Base-by-base conservation (phyloP, 495 filamentous ascomycete genomes). In the Diplogelasinospora grovesii region DNA sequence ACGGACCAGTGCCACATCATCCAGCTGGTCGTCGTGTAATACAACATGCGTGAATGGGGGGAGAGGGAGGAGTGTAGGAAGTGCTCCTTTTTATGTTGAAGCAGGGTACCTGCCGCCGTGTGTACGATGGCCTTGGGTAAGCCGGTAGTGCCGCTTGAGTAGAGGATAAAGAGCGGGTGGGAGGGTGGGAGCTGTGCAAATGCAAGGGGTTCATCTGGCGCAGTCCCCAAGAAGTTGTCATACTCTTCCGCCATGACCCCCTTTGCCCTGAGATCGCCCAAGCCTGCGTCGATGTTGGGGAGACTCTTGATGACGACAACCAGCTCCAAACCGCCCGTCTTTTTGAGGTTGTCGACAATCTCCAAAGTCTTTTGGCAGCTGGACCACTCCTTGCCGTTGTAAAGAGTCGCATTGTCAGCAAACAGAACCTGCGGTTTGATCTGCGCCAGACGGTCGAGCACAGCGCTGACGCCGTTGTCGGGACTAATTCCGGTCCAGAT, bases 1-100 rank as follows among this genome's bases (percentile, higher is more conserved):
- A 94, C 78, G 29, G 88, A 78, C 89, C 89, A 95, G 59, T 95
- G 89, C 84, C 87, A 92, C 89, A 95, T 95, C 88, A 94, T 92
- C 87, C 89, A 93, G 21, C 78, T 81, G 2, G 89, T 95, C 2
- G 89, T 94, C 56, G 86, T 95, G 63, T 92, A 94, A 65, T 63
- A 63, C 78, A 90, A 45, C 85, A 73, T 53, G 8, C 63, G 54
- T 10, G 65, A 66, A 18, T 49, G 42, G 3, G 64, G 48, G 20
- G 50, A 67, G 49, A 96, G 78, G 19, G 84, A 81, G 54, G 82
- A 83, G 60, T 96, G 89, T 14, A 96, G 69, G 39, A 79, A 69
- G 57, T 90, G 87, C 57, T 95, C 89, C 55, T 96, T 96, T 63
- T 95, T 95, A 59, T 95, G 89, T 57, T 95, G 89, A 22, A 95